Evolutionary conservation across 352 stramenopile genomes (phyloP).

Genomic region (Pythium dissotocum): DNA sequence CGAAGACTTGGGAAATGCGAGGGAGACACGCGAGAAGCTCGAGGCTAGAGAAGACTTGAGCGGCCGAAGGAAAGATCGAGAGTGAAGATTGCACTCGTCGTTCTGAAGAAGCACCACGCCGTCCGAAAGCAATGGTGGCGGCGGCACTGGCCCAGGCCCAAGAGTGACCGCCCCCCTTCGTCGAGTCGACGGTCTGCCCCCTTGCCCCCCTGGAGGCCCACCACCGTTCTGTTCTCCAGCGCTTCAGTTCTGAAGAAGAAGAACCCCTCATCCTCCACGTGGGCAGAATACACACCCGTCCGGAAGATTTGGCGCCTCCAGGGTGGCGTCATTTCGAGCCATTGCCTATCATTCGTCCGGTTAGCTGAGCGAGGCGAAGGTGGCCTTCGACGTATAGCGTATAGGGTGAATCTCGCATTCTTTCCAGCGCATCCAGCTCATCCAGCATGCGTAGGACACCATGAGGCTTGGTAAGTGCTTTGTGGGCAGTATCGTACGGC

Average conservation of each 20-base stretch:
- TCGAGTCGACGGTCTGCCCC: no score
- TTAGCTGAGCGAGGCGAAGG: background rate
- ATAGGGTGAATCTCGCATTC: background rate
- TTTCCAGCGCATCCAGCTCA: background rate
- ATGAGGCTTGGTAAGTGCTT: background rate
- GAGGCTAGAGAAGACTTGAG: no score
- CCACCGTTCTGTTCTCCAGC: constrained; percentile 6
- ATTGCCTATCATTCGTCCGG: background rate
- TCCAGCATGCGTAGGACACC: no score
- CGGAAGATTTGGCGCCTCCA: background rate
- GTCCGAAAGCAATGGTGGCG: background rate
- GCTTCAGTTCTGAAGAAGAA: constrained; percentile 26
- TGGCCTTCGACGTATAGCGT: background rate
- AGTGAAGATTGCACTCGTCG: background rate
- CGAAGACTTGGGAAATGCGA: background rate
- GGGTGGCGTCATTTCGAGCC: background rate
- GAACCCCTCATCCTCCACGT: background rate
- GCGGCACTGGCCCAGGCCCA: background rate
- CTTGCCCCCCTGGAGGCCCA: no score
- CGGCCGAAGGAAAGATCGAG: background rate
- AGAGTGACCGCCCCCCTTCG: no score
- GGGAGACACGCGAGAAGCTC: background rate
- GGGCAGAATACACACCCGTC: background rate
- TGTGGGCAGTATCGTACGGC: background rate
- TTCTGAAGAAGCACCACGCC: background rate